phyloP scores from a whole-genome alignment of 148 eudicot genomes.

The Rhododendron henanense region DNA sequence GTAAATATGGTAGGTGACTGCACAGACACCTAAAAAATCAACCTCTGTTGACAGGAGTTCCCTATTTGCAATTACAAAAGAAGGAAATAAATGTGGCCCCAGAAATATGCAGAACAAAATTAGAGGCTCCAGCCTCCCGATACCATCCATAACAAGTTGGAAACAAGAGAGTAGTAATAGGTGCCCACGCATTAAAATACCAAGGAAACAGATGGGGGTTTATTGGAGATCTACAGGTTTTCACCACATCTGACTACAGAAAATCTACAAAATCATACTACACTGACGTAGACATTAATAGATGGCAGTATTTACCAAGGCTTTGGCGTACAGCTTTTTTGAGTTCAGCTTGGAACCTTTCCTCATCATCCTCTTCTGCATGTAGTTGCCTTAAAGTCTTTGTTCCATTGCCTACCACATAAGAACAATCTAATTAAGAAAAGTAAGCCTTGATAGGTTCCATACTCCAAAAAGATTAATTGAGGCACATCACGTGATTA shows the following conservation, averaged over 20 bases:
- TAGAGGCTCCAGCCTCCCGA: neutral
- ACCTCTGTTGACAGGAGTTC: neutral
- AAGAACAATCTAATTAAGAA: slow-evolving; percentile 22
- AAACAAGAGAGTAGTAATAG: neutral
- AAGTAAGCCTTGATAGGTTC: slow-evolving; percentile 12
- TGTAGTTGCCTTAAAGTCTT: slow-evolving; percentile 62
- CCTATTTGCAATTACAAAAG: neutral
- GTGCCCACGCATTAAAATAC: neutral
- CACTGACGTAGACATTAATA: neutral
- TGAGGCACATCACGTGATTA: neutral
- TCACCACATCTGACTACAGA: neutral
- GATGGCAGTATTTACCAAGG: slow-evolving; percentile 50
- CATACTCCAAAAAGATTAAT: neutral
- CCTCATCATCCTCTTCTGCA: slow-evolving; percentile 85
- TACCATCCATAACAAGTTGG: neutral
- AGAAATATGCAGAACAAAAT: neutral
- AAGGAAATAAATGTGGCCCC: neutral
- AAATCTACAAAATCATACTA: neutral
- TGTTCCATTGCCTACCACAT: slow-evolving; percentile 41
- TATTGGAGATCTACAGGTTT: neutral
- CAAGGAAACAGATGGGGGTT: neutral
- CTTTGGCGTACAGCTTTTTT: slow-evolving; percentile 86
- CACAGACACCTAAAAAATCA: neutral
- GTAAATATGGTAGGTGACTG: neutral
- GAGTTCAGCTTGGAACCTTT: slow-evolving; percentile 90